Conservation (phyloP, 352 stramenopile species). For the Pseudoperonospora humuli region DNA sequence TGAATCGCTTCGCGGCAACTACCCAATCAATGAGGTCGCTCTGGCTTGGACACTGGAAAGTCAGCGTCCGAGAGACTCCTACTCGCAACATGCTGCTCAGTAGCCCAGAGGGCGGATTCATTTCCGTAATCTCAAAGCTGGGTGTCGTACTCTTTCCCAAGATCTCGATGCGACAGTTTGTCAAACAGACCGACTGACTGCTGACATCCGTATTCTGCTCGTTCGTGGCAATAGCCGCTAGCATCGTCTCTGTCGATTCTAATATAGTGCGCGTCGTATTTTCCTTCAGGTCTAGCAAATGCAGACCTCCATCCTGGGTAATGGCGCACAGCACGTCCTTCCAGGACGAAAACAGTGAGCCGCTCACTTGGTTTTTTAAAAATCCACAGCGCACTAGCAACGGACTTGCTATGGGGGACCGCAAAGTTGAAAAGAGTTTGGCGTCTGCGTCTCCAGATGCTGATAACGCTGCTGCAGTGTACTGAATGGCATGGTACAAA, state of each 20-base stretch:
- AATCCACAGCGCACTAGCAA: conserved; percentile 69
- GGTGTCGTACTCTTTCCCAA: conserved; percentile 52
- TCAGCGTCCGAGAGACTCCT: conserved; percentile 56
- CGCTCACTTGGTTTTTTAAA: conserved; percentile 65
- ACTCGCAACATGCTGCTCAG: conserved; percentile 60
- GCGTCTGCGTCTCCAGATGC: conserved; percentile 46
- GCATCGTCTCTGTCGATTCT: conserved; percentile 52
- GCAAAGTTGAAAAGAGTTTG: conserved; percentile 53
- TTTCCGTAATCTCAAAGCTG: conserved; percentile 67
- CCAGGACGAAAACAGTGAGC: conserved; percentile 67
- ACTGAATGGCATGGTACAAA: conserved; percentile 22
- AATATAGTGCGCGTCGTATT: conserved; percentile 41
- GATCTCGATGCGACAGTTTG: conserved; percentile 72
- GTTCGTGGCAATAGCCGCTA: conserved; percentile 43
- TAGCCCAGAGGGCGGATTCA: conserved; percentile 43
- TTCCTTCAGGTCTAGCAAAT: conserved; percentile 71
- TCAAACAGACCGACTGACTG: conserved; percentile 46
- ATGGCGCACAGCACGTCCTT: conserved; percentile 73
- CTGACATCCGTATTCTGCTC: conserved; percentile 42
- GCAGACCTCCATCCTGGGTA: conserved; percentile 64
- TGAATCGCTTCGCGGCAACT: conserved; percentile 63
- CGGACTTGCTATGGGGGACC: conserved; percentile 60
- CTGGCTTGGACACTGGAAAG: conserved; percentile 75
- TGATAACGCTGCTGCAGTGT: conserved; percentile 58
- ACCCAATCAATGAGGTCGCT: conserved; percentile 78